Conservation (phyloP, 1,284 basidiomycete species). For the Ustilago hordei region DNA sequence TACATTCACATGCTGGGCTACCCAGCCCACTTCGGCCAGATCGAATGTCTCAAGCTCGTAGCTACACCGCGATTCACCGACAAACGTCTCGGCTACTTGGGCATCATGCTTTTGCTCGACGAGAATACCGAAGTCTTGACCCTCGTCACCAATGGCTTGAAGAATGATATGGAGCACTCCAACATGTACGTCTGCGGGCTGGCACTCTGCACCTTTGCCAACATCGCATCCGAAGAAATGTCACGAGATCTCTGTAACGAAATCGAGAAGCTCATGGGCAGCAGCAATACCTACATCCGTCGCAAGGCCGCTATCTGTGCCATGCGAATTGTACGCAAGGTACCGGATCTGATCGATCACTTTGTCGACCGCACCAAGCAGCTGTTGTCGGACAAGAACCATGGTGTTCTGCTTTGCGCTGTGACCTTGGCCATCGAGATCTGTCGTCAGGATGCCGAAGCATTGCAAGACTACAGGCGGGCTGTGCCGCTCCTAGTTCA, state of each 20-base stretch:
- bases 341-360: conserved; percentile 95
- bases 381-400: conserved; percentile 93
- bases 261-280: conserved; percentile 96
- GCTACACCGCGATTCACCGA: conserved; percentile 97
- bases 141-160: conserved; percentile 96
- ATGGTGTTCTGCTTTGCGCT: conserved; percentile 92
- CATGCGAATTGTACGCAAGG: conserved; percentile 93
- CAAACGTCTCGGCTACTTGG: conserved; percentile 95
- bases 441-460: conserved; percentile 81
- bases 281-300: conserved; percentile 97
- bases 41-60: conserved; percentile 98
- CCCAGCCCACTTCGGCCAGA: conserved; percentile 98
- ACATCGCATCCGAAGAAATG: conserved; percentile 88
- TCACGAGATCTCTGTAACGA: conserved; percentile 73
- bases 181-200: conserved; percentile 99
- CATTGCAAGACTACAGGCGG: conserved; percentile 87
- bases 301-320: conserved; percentile 99
- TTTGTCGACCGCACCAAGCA: conserved; percentile 89
- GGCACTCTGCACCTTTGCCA: conserved; percentile 97
- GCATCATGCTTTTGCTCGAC: conserved; percentile 96
- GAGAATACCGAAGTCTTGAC: conserved; percentile 98
- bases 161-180: conserved; percentile 99
- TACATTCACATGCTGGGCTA: conserved; percentile 99
- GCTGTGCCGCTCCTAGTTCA: conserved; percentile 93
- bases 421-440: conserved; percentile 96